Conservation (phyloP, 179 eudicot species). For the Beta lomatogona region DNA sequence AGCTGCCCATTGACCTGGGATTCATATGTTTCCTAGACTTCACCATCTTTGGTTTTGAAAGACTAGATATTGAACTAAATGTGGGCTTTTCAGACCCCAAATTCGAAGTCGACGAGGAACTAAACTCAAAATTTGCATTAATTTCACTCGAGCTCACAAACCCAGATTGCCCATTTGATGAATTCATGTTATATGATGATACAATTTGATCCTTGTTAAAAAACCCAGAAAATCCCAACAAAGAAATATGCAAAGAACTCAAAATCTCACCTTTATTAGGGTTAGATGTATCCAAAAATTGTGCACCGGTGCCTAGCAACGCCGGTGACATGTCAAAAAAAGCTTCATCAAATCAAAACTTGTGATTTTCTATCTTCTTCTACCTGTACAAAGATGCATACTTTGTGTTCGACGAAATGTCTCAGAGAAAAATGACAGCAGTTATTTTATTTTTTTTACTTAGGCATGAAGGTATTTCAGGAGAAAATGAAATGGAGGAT, state of each 20-base stretch:
- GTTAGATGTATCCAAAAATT: slow-evolving; percentile 18
- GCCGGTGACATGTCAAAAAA: slow-evolving; percentile 36
- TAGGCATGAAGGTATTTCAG: slow-evolving; percentile 20
- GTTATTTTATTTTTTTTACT: slow-evolving; percentile 19
- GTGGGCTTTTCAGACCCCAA: slow-evolving; percentile 33
- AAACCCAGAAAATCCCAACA: slow-evolving; percentile 33
- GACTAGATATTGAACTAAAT: slow-evolving; percentile 35
- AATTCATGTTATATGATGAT: slow-evolving; percentile 22
- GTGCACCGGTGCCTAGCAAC: slow-evolving; percentile 31
- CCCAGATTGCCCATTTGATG: slow-evolving; percentile 38
- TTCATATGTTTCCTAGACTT: slow-evolving; percentile 38
- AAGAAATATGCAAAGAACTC: neutral
- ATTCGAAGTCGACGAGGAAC: slow-evolving; percentile 28
- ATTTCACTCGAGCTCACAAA: slow-evolving; percentile 31
- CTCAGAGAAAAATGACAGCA: slow-evolving; percentile 10
- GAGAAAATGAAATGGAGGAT: neutral
- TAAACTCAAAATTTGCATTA: slow-evolving; percentile 45
- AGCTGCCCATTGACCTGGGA: slow-evolving; percentile 35
- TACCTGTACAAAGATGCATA: slow-evolving; percentile 23
- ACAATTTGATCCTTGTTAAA: slow-evolving; percentile 15
- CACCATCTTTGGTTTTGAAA: slow-evolving; percentile 37
- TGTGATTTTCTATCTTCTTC: slow-evolving; percentile 8
- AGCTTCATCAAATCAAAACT: slow-evolving; percentile 39
- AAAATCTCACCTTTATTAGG: slow-evolving; percentile 49
- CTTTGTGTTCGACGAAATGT: slow-evolving; percentile 42